Base-by-base conservation (phyloP, 2,329 filamentous ascomycete species). In the Neonectria coccinea region DNA sequence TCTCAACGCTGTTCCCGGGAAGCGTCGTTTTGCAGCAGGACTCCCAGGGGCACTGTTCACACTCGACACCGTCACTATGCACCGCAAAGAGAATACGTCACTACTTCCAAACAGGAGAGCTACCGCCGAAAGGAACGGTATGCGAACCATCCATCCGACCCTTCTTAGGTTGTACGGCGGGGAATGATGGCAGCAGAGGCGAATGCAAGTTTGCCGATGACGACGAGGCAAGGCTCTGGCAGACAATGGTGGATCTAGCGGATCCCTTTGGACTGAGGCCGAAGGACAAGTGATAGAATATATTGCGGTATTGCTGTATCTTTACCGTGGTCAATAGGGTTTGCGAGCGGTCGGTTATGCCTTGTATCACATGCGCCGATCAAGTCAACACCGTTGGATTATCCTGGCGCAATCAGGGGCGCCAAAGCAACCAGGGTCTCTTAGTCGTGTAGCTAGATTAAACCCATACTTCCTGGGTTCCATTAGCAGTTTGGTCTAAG, bases 11-110 rank as follows among this genome's bases (percentile, higher is more conserved):
- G 5, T 70, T 73, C 29, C 70, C 67, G 1, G 72, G 72, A 10
- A 71, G 70, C 3, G 59, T 59, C 10, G 69, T 73, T 3, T 51
- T 74, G 11, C 57, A 72, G 5, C 72, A 74, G 18, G 67, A 74
- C 20, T 69, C 66, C 0, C 36, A 65, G 6, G 70, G 70, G 0
- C 71, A 73, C 39, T 72, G 69, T 36, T 60, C 67, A 6, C 59
- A 67, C 47, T 25, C 47, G 3, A 58, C 57, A 2, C 57, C 56
- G 16, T 70, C 68, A 22, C 47, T 57, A 18, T 45, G 70, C 41
- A 70, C 62, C 22, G 66, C 47, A 5, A 55, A 64, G 39, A 56
- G 59, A 14, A 57, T 70, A 18, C 63, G 57, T 9, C 50, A 44
- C 2, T 73, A 71, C 29, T 61, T 74, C 1, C 71, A 73, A 16